Percentiles rank a stretch among this genome's conserved stretches.
phyloP scores from a whole-genome alignment of 1,139 yeast genomes.

The Entelexis sorbosivorans region DNA sequence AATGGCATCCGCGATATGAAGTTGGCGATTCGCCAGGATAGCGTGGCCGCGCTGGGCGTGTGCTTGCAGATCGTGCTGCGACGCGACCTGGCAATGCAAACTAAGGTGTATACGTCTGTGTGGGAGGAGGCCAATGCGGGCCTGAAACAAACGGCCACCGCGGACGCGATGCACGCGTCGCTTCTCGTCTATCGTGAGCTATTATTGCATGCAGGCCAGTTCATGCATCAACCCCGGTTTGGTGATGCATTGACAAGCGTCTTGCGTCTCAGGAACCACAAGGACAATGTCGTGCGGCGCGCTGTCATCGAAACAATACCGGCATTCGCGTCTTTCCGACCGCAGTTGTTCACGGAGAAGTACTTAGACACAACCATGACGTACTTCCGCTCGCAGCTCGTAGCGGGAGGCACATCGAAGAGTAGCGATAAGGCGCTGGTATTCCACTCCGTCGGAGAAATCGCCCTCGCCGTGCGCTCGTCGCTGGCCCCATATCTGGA shows the following conservation, averaged over 20 bases:
- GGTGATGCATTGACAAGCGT: slow-evolving; percentile 70
- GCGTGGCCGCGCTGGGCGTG: slow-evolving; percentile 68
- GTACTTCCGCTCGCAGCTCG: slow-evolving; percentile 67
- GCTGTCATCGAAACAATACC: slow-evolving; percentile 80
- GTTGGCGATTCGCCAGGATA: slow-evolving; percentile 62
- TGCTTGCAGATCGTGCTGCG: slow-evolving; percentile 70
- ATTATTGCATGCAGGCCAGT: slow-evolving; percentile 52
- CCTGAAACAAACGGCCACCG: slow-evolving; percentile 35
- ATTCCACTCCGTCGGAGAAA: slow-evolving; percentile 72
- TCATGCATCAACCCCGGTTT: slow-evolving; percentile 53
- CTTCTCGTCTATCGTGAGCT: slow-evolving; percentile 73
- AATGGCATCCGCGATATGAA: slow-evolving; percentile 72
- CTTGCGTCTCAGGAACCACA: slow-evolving; percentile 65
- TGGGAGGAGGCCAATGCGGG: slow-evolving; percentile 29
- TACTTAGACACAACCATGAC: slow-evolving; percentile 72
- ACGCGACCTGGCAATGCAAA: slow-evolving; percentile 64
- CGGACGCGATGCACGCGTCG: slow-evolving; percentile 77
- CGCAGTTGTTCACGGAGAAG: slow-evolving; percentile 64
- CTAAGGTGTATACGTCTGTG: slow-evolving; percentile 39
- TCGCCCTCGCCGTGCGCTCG: slow-evolving; percentile 73
- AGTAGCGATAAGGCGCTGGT: slow-evolving; percentile 70
- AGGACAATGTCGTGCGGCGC: slow-evolving; percentile 60
- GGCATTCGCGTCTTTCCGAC: slow-evolving; percentile 65
- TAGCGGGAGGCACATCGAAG: slow-evolving; percentile 32
- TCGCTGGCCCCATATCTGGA: slow-evolving; percentile 83